phyloP scores from a whole-genome alignment of 495 filamentous ascomycete genomes.

The Coniosporium apollinis region DNA sequence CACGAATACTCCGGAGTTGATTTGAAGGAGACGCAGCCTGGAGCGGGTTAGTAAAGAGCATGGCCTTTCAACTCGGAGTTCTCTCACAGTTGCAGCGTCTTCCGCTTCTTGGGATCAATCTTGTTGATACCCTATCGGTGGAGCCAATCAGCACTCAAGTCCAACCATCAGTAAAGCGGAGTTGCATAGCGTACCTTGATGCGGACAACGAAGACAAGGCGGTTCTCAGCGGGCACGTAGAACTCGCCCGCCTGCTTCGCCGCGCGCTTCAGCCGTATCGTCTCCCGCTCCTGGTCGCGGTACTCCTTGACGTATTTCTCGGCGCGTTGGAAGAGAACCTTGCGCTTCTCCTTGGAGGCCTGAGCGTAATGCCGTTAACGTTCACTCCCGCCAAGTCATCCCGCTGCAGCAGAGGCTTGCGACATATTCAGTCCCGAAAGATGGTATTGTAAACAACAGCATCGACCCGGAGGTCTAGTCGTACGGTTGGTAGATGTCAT shows the following conservation, averaged over 20 bases:
- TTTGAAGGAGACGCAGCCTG: slow-evolving; percentile 98
- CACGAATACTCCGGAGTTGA: slow-evolving; percentile 99
- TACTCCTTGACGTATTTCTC: slow-evolving; percentile 99
- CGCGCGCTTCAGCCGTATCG: slow-evolving; percentile 76
- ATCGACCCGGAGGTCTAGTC: slow-evolving; percentile 88
- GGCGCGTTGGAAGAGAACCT: slow-evolving; percentile 97
- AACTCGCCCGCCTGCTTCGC: slow-evolving; percentile 85
- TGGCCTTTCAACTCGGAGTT: no score
- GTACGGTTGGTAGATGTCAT: slow-evolving; percentile 66
- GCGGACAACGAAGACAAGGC: slow-evolving; percentile 95
- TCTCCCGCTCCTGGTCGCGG: slow-evolving; percentile 93
- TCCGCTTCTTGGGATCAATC: slow-evolving; percentile 98
- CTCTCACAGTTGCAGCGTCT: slow-evolving; percentile 97
- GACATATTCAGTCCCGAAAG: slow-evolving; percentile 99
- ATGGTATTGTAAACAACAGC: slow-evolving; percentile 96
- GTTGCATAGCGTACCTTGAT: slow-evolving; percentile 60
- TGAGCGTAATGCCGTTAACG: slow-evolving; percentile 31
- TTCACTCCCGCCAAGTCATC: no score
- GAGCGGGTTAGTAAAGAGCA: no score
- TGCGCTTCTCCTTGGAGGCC: slow-evolving; percentile 94
- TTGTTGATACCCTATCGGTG: slow-evolving; percentile 80
- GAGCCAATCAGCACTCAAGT: slow-evolving; percentile 8
- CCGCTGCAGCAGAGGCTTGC: no score
- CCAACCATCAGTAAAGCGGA: background rate
- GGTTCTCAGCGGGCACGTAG: slow-evolving; percentile 86